phyloP scores from a whole-genome alignment of 2,329 filamentous ascomycete species.

The Xylariaceae sp. region DNA sequence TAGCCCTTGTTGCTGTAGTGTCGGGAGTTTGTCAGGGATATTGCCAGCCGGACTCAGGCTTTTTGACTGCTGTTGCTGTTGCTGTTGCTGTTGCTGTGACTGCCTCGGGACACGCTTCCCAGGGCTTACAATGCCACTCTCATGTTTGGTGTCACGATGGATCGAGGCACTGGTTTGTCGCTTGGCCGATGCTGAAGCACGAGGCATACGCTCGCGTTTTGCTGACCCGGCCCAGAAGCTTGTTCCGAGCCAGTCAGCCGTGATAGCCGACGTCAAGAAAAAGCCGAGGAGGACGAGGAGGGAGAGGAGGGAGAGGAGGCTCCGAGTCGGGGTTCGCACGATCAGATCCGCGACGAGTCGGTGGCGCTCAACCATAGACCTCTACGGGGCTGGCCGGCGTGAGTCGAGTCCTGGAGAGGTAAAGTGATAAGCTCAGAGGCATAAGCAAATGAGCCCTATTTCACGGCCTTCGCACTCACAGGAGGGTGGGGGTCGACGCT shows the following conservation, averaged over 20 bases:
- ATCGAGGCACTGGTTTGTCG: conserved; percentile 55
- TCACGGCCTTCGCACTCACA: conserved; percentile 11
- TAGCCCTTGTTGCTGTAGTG: conserved; percentile 21
- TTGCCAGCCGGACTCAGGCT: conserved; percentile 40
- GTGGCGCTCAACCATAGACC: conserved; percentile 7
- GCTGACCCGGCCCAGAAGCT: conserved; percentile 40
- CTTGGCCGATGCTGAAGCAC: conserved; percentile 53
- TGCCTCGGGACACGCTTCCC: conserved; percentile 52
- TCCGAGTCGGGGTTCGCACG: not conserved
- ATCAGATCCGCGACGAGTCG: not conserved
- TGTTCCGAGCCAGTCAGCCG: conserved; percentile 40
- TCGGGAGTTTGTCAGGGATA: conserved; percentile 16
- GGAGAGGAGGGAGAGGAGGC: not conserved
- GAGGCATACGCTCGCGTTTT: conserved; percentile 51
- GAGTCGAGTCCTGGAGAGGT: conserved; percentile 10
- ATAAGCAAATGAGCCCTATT: conserved; percentile 3
- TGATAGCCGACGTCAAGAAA: conserved; percentile 25
- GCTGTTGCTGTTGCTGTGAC: conserved; percentile 8
- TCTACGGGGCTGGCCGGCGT: conserved; percentile 2
- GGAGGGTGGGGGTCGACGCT: conserved; percentile 4
- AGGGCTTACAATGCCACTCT: conserved; percentile 79
- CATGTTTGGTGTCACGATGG: conserved; percentile 70
- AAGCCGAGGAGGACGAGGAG: conserved; percentile 1
- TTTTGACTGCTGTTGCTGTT: conserved; percentile 33
- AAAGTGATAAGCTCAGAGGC: conserved; percentile 2